A percentile compares a stretch with the other conserved stretches of the same genome.
These are phyloP conservation scores for Daldinia vernicosa DNA, from an alignment of 495 filamentous ascomycete species.

Conservation along the genomic window DNA sequence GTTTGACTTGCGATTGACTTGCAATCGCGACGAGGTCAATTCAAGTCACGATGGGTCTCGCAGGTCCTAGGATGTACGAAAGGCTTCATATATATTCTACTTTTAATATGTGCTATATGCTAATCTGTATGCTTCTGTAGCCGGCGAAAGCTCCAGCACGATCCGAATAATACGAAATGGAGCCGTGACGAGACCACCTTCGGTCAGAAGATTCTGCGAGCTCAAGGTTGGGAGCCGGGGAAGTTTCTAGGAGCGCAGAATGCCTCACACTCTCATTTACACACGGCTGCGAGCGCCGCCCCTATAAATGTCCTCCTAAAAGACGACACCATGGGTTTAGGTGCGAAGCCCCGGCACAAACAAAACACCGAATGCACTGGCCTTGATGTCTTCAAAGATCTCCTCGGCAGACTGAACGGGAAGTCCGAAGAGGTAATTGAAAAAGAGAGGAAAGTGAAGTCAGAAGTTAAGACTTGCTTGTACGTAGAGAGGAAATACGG, in stretches of 20 bases:
- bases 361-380: slow-evolving; percentile 79
- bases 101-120: not conserved
- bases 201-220: slow-evolving; percentile 84
- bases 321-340: slow-evolving; percentile 89
- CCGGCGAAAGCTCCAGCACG: slow-evolving; percentile 80
- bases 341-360: slow-evolving; percentile 70
- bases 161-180: slow-evolving; percentile 96
- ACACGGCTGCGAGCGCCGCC: slow-evolving; percentile 77
- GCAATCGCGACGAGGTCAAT: slow-evolving; percentile 5
- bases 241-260: slow-evolving; percentile 77
- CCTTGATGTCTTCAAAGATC: slow-evolving; percentile 79
- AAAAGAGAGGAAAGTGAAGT: slow-evolving; percentile 68
- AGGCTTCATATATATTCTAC: not conserved
- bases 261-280: slow-evolving; percentile 74
- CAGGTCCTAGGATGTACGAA: slow-evolving; percentile 74
- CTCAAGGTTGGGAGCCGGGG: slow-evolving; percentile 91
- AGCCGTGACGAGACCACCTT: slow-evolving; percentile 79
- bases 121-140: slow-evolving; percentile 57
- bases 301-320: slow-evolving; percentile 83
- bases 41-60: slow-evolving; percentile 71
- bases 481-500: slow-evolving; percentile 77
- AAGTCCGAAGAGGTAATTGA: slow-evolving; percentile 74
- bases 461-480: slow-evolving; percentile 69
- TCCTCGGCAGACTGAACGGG: slow-evolving; percentile 90
- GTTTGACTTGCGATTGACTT: not conserved